phyloP scores from a whole-genome alignment of 495 filamentous ascomycete genomes.

The Penicillium desertorum region DNA sequence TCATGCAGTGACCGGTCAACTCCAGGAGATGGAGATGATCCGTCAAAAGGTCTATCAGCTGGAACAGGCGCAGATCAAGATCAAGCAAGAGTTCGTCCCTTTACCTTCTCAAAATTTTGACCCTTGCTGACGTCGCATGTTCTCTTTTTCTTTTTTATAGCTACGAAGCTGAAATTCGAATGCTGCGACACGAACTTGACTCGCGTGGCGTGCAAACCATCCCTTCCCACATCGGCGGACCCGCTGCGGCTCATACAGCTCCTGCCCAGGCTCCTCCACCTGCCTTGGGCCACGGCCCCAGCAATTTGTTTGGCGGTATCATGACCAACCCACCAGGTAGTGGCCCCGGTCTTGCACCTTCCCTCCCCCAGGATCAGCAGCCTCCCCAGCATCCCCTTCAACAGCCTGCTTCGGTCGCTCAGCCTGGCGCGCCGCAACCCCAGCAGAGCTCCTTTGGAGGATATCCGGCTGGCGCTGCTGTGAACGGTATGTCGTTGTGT shows the following conservation, averaged over 20 bases:
- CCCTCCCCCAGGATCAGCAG: constrained; percentile 64
- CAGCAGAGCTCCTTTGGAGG: constrained; percentile 58
- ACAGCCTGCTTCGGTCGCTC: constrained; percentile 58
- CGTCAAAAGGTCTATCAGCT: constrained; percentile 86
- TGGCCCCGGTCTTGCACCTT: constrained; percentile 84
- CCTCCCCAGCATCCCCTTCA: constrained; percentile 60
- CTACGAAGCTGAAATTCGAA: constrained; percentile 87
- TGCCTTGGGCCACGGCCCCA: constrained; percentile 85
- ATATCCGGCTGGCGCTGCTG: constrained; percentile 62
- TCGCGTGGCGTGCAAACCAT: constrained; percentile 72
- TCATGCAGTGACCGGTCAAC: constrained; percentile 72
- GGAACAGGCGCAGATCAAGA: constrained; percentile 78
- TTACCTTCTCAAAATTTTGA: not conserved
- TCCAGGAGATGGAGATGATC: constrained; percentile 90
- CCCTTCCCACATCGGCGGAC: constrained; percentile 58
- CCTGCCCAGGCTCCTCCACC: constrained; percentile 80
- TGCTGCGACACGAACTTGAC: constrained; percentile 86
- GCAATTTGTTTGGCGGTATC: constrained; percentile 90
- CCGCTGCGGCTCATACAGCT: constrained; percentile 67
- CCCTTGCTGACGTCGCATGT: constrained; percentile 1
- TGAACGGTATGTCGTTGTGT: constrained; percentile 60
- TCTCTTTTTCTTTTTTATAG: constrained; percentile 43
- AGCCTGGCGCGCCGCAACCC: constrained; percentile 62
- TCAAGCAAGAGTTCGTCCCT: constrained; percentile 81
- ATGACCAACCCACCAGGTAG: constrained; percentile 88